Evolutionary conservation across 2,329 filamentous ascomycete species (phyloP), one percentile per base, ranked within the genome.

Genomic region (Phaeosphaeriaceae sp.): DNA sequence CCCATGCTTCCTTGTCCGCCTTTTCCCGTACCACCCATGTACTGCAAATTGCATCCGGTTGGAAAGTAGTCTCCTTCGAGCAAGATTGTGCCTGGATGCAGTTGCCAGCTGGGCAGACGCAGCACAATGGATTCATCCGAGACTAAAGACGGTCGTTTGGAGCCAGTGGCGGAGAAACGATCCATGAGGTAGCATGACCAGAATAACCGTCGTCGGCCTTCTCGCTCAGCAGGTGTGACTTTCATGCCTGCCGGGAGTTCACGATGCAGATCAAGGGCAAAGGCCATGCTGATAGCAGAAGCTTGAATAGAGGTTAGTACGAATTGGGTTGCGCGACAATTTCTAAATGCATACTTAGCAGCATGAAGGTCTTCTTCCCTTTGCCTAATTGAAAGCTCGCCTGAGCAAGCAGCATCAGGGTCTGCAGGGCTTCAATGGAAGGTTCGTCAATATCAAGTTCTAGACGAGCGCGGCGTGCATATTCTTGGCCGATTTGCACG

Each of bases 111-210:
- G 0, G 91, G 91, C 3, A 95, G 76, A 29, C 88, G 84, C 38
- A 96, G 77, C 13, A 89, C 76, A 51, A 95, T 88, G 1, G 85
- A 87, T 65, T 89, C 86, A 71, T 95, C 91, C 20, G 84, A 82
- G 18, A 94, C 87, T 6, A 95, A 76, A n/a, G 88, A 90, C 0
- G 90, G 89, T 8, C 91, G 81, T 63, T 89, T 91, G 3, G 90
- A 93, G 13, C 91, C 91, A 58, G 88, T 91, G 1, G 88, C 84
- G 59, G 87, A 82, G 61, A 93, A 94, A n/a, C 89, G 83, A 67
- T 96, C 91, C 72, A 95, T 86, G 20, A 95, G 77, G 63, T 94
- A 96, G 67, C 89, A 93, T 2, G 89, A 87, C 91, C 91, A 96
- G 72, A 96, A 96, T 2, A 95, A 77, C n/a, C 89, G 83, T 46